Conservation (phyloP, 345 rosid species). For the Citrus mangshanensis region DNA sequence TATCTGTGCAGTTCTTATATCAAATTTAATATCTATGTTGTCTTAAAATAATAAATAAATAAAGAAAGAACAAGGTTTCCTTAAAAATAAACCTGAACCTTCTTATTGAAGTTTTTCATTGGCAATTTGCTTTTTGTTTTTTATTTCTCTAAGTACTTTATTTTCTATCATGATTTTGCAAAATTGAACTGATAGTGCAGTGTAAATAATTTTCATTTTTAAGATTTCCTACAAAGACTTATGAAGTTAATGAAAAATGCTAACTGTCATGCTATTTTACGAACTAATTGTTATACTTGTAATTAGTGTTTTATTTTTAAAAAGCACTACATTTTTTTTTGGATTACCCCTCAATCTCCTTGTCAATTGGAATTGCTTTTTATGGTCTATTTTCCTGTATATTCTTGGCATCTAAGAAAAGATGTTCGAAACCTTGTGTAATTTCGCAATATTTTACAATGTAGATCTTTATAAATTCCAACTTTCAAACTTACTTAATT, state of each 20-base stretch:
- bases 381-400: background rate
- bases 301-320: background rate
- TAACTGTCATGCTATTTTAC: background rate
- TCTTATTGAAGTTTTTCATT: background rate
- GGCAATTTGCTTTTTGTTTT: background rate
- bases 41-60: background rate
- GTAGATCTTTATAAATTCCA: background rate
- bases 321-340: background rate
- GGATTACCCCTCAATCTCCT: background rate
- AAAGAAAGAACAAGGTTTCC: background rate
- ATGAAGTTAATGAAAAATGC: background rate
- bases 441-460: background rate
- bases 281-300: background rate
- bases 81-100: background rate
- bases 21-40: background rate
- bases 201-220: background rate
- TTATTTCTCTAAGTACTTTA: background rate
- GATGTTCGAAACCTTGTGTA: too few relatives aligned
- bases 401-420: background rate
- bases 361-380: background rate
- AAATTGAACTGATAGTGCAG: background rate
- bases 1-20: background rate
- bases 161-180: background rate
- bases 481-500: background rate
- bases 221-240: background rate